Base-by-base conservation (phyloP, 2,329 filamentous ascomycete genomes). In the Didymella sp. region DNA sequence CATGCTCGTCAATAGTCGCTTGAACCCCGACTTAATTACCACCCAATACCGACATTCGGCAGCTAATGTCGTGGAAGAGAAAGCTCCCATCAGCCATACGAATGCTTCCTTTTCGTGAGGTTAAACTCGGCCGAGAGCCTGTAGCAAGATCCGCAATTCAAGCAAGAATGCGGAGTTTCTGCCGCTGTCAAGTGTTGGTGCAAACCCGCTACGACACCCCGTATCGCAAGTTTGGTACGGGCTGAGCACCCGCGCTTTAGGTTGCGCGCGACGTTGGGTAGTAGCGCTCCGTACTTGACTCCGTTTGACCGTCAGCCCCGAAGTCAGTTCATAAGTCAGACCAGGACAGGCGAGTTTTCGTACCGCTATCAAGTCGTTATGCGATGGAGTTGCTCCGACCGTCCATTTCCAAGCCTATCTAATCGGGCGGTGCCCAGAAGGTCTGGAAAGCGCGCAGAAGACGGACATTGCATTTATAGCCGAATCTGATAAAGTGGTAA, bases 221-320 rank as follows among this genome's bases (percentile, higher is more conserved):
- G 47, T 28, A 17, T 51, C 35, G 35, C 25, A 24, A 42, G 17
- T 43, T 17, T 40, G 40, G 31, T 45, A 40, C 45, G 52, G 45
- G n/a, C n/a, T 38, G 21, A 24, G 27, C 30, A 38, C 24, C 22
- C 25, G 52, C 37, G 27, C 9, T 22, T 28, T 25, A 35, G 19
- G 35, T 12, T 21, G 25, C 45, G 31, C 51, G 31, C 40, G 38
- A 55, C 51, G 45, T 55, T 48, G 44, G 44, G 51, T 45, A 48
- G 28, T 41, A 53, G 27, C 33, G 42, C 46, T 30, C 17, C 17
- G 24, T 28, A 12, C 28, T 22, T 27, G n/a, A 15, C 31, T 27
- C 17, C 24, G 9, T 22, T 22, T 8, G 13, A 17, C 25, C n/a
- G 31, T 56, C 46, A 46, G 42, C 17, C 42, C 47, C 51, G 17